Conservation (phyloP, 129 eudicot genomes). For the Flaveria brownii region DNA sequence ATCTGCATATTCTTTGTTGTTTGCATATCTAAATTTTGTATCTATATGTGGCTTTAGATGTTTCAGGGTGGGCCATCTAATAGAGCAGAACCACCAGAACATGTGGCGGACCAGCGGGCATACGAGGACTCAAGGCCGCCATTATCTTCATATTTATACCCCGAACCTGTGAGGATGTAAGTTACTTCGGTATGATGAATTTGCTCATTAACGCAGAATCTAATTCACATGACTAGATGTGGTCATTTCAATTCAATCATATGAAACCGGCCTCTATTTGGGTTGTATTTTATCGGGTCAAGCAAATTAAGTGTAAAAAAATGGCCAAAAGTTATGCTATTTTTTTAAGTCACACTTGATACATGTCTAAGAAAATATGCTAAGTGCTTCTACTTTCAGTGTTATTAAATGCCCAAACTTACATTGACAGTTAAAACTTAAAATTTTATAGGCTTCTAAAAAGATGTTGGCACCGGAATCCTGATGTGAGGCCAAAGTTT, state of each 20-base stretch:
- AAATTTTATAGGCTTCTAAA: conserved; percentile 46
- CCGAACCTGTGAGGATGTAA: conserved; percentile 57
- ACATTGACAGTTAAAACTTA: not conserved
- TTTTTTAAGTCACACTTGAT: not conserved
- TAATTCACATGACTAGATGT: not conserved
- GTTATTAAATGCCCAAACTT: conserved; percentile 1
- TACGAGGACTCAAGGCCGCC: conserved; percentile 66
- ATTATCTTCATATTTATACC: conserved; percentile 48
- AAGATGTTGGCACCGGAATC: conserved; percentile 59
- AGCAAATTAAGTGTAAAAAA: not conserved
- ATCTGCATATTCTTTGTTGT: not conserved
- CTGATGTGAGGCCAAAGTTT: conserved; percentile 52
- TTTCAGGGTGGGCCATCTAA: conserved; percentile 72
- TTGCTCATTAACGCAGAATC: not conserved
- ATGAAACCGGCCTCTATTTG: not conserved
- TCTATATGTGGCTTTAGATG: conserved; percentile 45
- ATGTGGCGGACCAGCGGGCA: conserved; percentile 67
- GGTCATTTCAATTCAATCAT: not conserved
- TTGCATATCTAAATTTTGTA: conserved; percentile 21
- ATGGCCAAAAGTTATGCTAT: not conserved
- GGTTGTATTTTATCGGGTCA: not conserved
- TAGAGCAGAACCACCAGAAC: conserved; percentile 58
- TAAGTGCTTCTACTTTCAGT: not conserved
- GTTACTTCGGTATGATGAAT: conserved; percentile 15
- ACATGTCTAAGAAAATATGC: no score